A percentile compares a stretch with the other conserved stretches of the same genome.
Evolutionary conservation across 306 rosid species (phyloP).

Genomic region (Rosa multiflora): DNA sequence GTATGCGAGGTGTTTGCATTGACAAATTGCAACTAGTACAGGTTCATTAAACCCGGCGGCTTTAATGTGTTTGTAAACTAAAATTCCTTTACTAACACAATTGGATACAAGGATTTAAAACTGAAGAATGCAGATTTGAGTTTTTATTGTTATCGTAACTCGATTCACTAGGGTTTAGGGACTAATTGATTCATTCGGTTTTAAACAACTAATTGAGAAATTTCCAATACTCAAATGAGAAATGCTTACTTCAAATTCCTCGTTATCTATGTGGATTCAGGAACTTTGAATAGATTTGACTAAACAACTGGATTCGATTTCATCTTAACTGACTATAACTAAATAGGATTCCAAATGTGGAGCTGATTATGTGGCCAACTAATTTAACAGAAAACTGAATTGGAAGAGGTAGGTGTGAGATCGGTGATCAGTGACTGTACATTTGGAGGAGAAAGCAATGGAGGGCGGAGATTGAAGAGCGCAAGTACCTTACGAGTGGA

Average conservation of each 20-base stretch:
- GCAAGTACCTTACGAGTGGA: constrained; percentile 75
- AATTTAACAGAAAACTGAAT: background rate
- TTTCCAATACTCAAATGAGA: background rate
- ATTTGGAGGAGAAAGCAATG: background rate
- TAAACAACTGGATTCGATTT: background rate
- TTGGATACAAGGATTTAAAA: too few relatives aligned
- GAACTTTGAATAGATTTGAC: background rate
- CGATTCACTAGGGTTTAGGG: too few relatives aligned
- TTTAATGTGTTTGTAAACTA: too few relatives aligned
- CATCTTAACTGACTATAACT: background rate
- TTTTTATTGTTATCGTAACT: background rate
- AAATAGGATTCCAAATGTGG: background rate
- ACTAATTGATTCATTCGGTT: background rate
- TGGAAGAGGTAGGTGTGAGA: background rate
- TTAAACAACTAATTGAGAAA: too few relatives aligned
- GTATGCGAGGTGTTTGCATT: background rate
- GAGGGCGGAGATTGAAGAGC: background rate
- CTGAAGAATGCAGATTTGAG: background rate
- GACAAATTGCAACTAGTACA: background rate
- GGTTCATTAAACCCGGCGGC: background rate
- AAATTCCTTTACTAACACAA: too few relatives aligned
- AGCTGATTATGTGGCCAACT: background rate
- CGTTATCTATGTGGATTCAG: background rate
- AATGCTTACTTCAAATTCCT: background rate
- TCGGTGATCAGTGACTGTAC: constrained; percentile 8